phyloP scores from a whole-genome alignment of 176 grass and related monocot species.

The Carex littledalei region DNA sequence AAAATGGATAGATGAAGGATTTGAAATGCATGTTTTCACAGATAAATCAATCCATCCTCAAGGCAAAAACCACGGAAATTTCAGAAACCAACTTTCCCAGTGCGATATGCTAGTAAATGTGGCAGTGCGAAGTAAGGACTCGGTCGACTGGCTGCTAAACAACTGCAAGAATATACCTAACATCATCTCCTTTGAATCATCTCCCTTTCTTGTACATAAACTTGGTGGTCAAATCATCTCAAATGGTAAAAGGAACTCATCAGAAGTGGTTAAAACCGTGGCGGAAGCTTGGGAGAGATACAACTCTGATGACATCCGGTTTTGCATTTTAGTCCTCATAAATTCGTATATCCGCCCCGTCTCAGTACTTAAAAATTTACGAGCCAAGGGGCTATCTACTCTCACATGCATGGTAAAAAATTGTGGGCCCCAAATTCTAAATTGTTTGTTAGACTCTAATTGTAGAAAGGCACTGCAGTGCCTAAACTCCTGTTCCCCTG shows the following conservation, averaged over 20 bases:
- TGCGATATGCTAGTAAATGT: constrained; percentile 76
- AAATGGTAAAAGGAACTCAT: constrained; percentile 32
- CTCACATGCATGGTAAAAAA: constrained; percentile 81
- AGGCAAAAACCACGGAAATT: constrained; percentile 14
- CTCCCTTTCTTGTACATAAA: constrained; percentile 57
- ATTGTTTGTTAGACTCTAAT: constrained; percentile 82
- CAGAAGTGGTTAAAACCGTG: constrained; percentile 58
- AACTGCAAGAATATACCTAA: constrained; percentile 58
- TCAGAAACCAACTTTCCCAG: constrained; percentile 36
- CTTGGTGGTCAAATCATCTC: constrained; percentile 48
- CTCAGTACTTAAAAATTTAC: constrained; percentile 58
- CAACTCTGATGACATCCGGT: constrained; percentile 94
- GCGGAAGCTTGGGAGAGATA: constrained; percentile 87
- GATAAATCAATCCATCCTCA: constrained; percentile 33
- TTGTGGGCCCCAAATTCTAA: constrained; percentile 73
- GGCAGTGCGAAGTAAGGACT: constrained; percentile 41
- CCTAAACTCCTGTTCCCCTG: constrained; percentile 78
- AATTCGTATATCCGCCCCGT: constrained; percentile 81
- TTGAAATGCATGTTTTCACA: constrained; percentile 75
- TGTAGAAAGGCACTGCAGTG: constrained; percentile 90
- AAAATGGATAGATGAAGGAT: constrained; percentile 81
- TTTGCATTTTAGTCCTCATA: constrained; percentile 74
- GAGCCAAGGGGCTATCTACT: constrained; percentile 84
- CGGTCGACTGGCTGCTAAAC: constrained; percentile 44
- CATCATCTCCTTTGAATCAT: constrained; percentile 84